Base-by-base conservation (phyloP, 2,329 filamentous ascomycete species). In the Claviceps capensis region DNA sequence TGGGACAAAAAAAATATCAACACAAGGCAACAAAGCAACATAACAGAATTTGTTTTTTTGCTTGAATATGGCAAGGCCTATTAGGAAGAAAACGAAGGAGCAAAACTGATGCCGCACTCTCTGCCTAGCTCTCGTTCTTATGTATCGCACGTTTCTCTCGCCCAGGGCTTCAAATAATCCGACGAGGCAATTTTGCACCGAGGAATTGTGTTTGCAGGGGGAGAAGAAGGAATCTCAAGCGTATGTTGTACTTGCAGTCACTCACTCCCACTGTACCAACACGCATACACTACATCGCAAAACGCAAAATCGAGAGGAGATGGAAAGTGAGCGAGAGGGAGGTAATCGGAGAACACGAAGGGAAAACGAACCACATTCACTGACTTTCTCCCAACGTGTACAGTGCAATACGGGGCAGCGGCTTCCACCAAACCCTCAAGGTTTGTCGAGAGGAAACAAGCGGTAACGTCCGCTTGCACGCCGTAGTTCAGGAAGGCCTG, bases 121-220 rank as follows among this genome's bases (percentile, higher is more conserved):
- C 26, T 3, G 26, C 26, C 26, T 26, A 26, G 26, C 26, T 26
- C 26, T 26, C 26, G 74, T 79, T 2, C 68, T 83, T 1, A 77
- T 81, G 56, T 76, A 82, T 58, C 77, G 72, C 57, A 72, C 74
- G 0, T 82, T 83, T 57, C 63, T 79, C 16, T 72, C 74, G 1
- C 68, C 82, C 51, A 82, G 82, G 59, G 69, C 71, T 14, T 68
- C 72, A 1, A 78, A 74, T 54, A 61, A 60, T 13, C 61, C 72
- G 44, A 77, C 74, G 0, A 48, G 72, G 7, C 62, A 65, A 9
- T 59, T 80, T 17, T 62, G 68, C 38, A 66, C 69, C 2, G 64
- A 67, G 7, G 78, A 82, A 53, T 74, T 70, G 56, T 60, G 61
- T 22, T 64, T 82, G 2, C 58, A 60, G 5, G 69, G 71, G 38